Evolutionary conservation across 2,329 filamentous ascomycete species (phyloP), one percentile per base, ranked within the genome.

Genomic region (Sclerotiophoma versabilis): DNA sequence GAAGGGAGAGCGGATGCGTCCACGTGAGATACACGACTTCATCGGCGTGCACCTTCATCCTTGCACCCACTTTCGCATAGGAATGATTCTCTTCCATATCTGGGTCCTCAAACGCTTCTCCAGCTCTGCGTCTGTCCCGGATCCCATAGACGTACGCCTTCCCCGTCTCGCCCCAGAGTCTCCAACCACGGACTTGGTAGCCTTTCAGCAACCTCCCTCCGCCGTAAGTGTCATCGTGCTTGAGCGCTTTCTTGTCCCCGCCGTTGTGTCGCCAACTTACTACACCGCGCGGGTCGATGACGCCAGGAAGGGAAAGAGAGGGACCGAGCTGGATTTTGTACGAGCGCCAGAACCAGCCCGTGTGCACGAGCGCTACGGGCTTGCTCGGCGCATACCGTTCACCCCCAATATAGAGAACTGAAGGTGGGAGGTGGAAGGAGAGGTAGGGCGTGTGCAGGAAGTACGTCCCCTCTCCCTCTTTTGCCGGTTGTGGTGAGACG

Each of bases 121-220:
- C 60, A 2, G 53, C 53, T 32, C 60, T 49, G 3, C 69, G 61
- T 8, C 47, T 54, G 4, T 33, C 41, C 19, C 65, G 64, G 5
- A 70, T 49, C 1, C 43, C n/a, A 10, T 57, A 62, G 1, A 73
- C 68, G 27, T 68, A 73, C 0, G 38, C 22, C 42, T 70, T 70
- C 8, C 72, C 71, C 1, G 57, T 64, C 49, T 75, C 72, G 30
- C 70, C 68, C 66, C 65, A 72, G 2, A 73, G 36, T 14, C 71
- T 53, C 68, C 66, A 72, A 1, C 51, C 66, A 2, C 67, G 49
- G 3, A 74, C 68, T 43, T 60, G 66, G 46, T 73, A 74, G 2
- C 71, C 72, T 42, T 68, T 68, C 3, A 69, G 49, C 17, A 38
- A 47, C 5, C 25, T 44, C 4, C 57, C 52, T 15, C 60, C 55